These are phyloP conservation scores for Magnusiomyces sp. DNA, from an alignment of 1,139 yeast species.

Conservation along the genomic window DNA sequence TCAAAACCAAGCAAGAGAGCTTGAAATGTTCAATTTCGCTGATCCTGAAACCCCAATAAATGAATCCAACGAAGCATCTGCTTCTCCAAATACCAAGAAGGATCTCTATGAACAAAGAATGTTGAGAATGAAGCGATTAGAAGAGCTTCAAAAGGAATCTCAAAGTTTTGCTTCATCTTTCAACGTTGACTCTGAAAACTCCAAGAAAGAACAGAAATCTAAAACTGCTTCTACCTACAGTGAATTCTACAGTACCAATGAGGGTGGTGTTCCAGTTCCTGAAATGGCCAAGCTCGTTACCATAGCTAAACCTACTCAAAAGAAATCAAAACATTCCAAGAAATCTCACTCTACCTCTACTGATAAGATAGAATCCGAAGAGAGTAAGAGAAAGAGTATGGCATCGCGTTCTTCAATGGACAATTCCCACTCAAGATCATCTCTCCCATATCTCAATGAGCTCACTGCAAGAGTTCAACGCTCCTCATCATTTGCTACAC, in stretches of 20 bases:
- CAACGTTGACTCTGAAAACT: neutral
- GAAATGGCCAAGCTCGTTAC: conserved; percentile 20
- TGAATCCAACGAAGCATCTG: conserved; percentile 3
- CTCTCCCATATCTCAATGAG: conserved; percentile 12
- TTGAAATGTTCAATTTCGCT: conserved; percentile 77
- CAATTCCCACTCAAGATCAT: neutral
- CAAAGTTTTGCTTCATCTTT: conserved; percentile 24
- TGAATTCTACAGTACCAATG: neutral
- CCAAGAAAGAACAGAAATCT: too few relatives aligned
- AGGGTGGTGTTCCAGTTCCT: conserved; percentile 11
- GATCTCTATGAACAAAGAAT: conserved; percentile 25
- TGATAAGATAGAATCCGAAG: neutral
- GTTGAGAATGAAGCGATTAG: conserved; percentile 23
- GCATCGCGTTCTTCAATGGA: neutral
- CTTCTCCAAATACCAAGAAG: conserved; percentile 15
- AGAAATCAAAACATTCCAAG: too few relatives aligned
- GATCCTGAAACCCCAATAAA: conserved; percentile 27
- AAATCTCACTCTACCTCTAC: neutral
- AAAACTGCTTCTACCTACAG: neutral
- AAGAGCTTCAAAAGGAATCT: conserved; percentile 28
- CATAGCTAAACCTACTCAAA: conserved; percentile 11
- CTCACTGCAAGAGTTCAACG: conserved; percentile 10
- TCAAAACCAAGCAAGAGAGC: conserved; percentile 74
- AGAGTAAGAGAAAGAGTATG: neutral
- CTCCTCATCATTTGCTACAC: conserved; percentile 6